Evolutionary conservation across 768 basidiomycete species (phyloP).

Genomic region (Tricholoma terreum): DNA sequence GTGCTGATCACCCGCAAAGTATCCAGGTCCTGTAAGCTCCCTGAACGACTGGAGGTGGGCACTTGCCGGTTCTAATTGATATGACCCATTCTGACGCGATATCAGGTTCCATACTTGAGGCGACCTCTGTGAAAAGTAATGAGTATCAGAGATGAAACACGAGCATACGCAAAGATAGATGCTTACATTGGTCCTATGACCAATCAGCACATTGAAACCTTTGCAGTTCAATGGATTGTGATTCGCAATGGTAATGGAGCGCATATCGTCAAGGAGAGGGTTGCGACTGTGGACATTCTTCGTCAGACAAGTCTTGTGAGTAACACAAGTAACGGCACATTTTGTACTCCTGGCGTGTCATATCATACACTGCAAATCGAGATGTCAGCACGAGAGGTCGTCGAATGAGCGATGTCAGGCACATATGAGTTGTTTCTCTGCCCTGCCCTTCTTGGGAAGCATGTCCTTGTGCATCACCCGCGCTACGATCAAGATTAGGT

Average conservation of each 20-base stretch:
- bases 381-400: not conserved
- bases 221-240: not conserved
- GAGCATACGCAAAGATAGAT: not conserved
- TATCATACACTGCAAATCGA: not conserved
- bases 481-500: slow-evolving; percentile 1
- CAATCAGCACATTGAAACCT: not conserved
- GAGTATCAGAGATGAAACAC: not conserved
- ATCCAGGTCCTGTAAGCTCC: not conserved
- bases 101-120: slow-evolving; percentile 2
- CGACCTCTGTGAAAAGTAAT: not conserved
- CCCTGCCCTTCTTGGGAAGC: not conserved
- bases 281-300: not conserved
- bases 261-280: slow-evolving; percentile 3
- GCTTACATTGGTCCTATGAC: slow-evolving; percentile 1
- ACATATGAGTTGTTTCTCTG: slow-evolving; percentile 7
- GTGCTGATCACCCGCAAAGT: slow-evolving; percentile 1
- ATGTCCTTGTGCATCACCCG: not conserved
- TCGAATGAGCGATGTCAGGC: not conserved
- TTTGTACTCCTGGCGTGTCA: not conserved
- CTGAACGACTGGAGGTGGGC: not conserved
- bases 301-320: not conserved
- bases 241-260: not conserved
- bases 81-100: not conserved
- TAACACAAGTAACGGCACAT: not conserved
- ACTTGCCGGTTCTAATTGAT: not conserved